Evolutionary conservation across 1,284 basidiomycete species (phyloP), one percentile per base, ranked within the genome.

Genomic region (Coniferiporia sulphurascens): DNA sequence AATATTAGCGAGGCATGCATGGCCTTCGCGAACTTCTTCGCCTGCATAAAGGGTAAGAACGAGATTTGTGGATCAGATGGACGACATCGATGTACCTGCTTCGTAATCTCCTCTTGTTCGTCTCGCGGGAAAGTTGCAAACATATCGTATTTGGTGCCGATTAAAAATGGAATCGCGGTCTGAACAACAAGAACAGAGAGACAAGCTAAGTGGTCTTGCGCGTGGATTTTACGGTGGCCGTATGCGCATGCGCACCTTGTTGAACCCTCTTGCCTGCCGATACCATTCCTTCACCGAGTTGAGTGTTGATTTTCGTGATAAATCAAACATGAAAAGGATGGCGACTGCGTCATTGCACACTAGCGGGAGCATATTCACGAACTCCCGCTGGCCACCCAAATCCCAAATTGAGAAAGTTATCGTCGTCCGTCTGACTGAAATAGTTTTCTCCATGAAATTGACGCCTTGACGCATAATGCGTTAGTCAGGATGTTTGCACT

Each of bases 361-460:
- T 51, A 98, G 83, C 8, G 96, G 96, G 38, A 98, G 79, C 96
- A 98, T 98, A 74, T 97, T 97, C 66, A 98, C 95, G 73, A 99
- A 98, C 73, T 98, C 96, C 59, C 96, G 82, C 72, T 98, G 95
- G 36, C 95, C 95, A 65, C 96, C 96, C 50, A 99, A 78, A 81
- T 98, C 96, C 96, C 96, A 98, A 73, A 99, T 97, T 66, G 94
- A 97, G 77, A 99, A 98, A 2, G 95, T 98, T 76, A 98, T 98
- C 59, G 97, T 96, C 56, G 95, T 98, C 73, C 96, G 89, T 65
- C 95, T 87, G 66, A 98, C 96, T 59, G 91, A 91, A 68, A 98
- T 98, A 41, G 94, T 95, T 80, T 97, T 98, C 79, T 98, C 95
- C 95, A 98, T 98, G 74, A 98, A 98, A 76, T 98, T 98, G 77